Percentiles rank a stretch among this genome's conserved stretches.
Evolutionary conservation across 225 moss, liverwort and hornwort species (phyloP).

Genomic region (Climacium dendroides): DNA sequence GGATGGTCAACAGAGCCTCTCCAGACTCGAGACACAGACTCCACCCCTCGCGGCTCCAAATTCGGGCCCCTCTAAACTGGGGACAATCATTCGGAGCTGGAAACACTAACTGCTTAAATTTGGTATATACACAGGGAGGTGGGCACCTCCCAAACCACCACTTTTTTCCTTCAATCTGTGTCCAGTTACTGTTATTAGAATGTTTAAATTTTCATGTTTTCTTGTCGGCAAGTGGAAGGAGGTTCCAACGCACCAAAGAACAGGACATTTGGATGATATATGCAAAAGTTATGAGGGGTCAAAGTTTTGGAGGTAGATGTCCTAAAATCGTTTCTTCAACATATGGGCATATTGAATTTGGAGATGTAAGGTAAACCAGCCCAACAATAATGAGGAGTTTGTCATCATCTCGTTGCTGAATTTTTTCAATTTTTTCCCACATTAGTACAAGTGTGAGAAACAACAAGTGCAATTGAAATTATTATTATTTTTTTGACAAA

Average conservation of each 20-base stretch:
- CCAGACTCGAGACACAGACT: neutral
- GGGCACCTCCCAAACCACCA: no score
- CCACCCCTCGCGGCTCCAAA: neutral
- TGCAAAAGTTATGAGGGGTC: neutral
- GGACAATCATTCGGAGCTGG: neutral
- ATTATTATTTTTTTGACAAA: no score
- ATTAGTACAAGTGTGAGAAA: no score
- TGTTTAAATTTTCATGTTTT: neutral
- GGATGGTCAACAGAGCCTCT: neutral
- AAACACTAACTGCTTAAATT: no score
- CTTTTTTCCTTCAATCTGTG: no score
- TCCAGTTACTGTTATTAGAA: neutral
- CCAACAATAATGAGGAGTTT: no score
- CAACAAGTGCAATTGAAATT: no score
- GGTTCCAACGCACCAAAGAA: neutral
- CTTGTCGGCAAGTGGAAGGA: neutral
- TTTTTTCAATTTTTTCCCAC: no score
- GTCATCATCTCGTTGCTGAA: no score
- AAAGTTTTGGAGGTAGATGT: neutral
- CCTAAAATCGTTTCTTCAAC: neutral
- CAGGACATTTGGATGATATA: accelerated
- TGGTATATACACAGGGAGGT: no score
- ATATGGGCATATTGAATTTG: neutral
- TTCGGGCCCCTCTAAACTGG: neutral
- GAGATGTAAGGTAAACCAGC: no score